Evolutionary conservation across 2,329 filamentous ascomycete species (phyloP).

Genomic region (Pseudomassariella vexata): DNA sequence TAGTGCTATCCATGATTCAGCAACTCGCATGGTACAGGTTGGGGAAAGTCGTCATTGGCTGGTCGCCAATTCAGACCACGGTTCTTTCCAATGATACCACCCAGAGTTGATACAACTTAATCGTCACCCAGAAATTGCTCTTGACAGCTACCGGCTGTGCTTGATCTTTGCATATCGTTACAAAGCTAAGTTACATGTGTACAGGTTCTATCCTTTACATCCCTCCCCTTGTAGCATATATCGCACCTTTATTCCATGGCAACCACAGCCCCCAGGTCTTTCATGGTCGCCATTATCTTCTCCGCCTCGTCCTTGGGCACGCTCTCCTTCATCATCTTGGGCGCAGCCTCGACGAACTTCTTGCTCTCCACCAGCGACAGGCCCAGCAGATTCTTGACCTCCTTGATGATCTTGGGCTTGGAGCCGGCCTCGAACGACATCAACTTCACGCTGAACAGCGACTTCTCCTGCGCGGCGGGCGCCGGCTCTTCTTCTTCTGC

Average conservation of each 20-base stretch:
- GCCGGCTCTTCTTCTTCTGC: constrained; percentile 86
- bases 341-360: constrained; percentile 98
- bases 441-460: constrained; percentile 94
- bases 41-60: no score
- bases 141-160: no score
- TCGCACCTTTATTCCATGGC: constrained; percentile 74
- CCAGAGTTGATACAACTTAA: no score
- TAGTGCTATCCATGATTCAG: no score
- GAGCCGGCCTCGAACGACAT: constrained; percentile 78
- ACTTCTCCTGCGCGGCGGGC: constrained; percentile 88
- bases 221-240: not conserved
- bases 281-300: constrained; percentile 95
- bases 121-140: not conserved
- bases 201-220: constrained; percentile 3
- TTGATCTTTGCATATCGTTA: constrained; percentile 9
- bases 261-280: constrained; percentile 84
- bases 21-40: no score
- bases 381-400: constrained; percentile 94
- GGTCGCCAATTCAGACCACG: no score
- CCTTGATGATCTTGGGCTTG: constrained; percentile 99
- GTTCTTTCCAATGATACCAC: no score
- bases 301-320: constrained; percentile 98
- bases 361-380: constrained; percentile 97
- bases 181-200: constrained; percentile 11
- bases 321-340: constrained; percentile 98